These are phyloP conservation scores for Stylosanthes scabra DNA, from an alignment of 331 rosid species.

Conservation along the genomic window DNA sequence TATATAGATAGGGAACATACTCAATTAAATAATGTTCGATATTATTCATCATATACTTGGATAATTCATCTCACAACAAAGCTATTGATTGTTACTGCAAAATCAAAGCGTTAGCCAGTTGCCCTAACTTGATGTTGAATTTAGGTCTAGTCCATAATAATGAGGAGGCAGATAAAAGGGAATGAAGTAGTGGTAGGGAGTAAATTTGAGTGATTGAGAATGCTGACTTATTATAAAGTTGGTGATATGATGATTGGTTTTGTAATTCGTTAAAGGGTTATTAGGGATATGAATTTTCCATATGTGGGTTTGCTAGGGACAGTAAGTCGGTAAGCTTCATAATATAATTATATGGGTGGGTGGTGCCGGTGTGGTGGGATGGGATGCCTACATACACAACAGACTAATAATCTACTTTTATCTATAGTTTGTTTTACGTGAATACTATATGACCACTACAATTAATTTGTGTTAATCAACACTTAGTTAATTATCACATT, in stretches of 20 bases:
- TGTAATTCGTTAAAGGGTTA: background rate
- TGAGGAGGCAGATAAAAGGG: background rate
- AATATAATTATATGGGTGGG: background rate
- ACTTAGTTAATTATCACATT: too few species aligned
- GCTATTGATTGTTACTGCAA: too few species aligned
- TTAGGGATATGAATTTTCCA: background rate
- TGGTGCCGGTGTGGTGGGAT: background rate
- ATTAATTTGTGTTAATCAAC: too few species aligned
- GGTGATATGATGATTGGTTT: background rate
- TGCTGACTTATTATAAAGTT: constrained; percentile 1
- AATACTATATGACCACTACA: too few species aligned
- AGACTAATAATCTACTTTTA: background rate
- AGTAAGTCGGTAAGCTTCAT: background rate
- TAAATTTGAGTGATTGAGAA: constrained; percentile 1
- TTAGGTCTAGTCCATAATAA: background rate
- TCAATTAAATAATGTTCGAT: too few species aligned
- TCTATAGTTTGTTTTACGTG: too few species aligned
- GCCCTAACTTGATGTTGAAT: background rate
- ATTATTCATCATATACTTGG: too few species aligned
- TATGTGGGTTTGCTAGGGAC: background rate
- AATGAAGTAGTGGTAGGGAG: background rate
- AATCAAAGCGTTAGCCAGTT: too few species aligned
- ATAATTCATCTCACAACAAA: too few species aligned
- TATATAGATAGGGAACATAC: too few species aligned
- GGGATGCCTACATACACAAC: background rate